Base-by-base conservation (phyloP, 345 rosid genomes). In the Erucastrum elatum region DNA sequence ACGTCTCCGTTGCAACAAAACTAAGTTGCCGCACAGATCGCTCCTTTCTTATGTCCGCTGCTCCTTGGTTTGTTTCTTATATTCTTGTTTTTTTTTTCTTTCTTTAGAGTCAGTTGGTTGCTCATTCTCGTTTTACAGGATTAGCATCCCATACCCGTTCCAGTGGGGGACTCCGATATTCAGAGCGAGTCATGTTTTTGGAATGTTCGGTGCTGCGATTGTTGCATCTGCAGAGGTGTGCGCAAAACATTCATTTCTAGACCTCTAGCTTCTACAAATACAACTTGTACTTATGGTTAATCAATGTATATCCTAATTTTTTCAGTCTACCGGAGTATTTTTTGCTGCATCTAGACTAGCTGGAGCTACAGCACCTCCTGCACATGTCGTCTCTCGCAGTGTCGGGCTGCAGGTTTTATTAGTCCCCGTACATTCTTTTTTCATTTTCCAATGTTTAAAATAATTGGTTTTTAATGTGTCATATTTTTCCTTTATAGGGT, bases 141-240 rank as follows among this genome's bases (percentile, higher is more conserved):
- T 95, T 70, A 91, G 86, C 72, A 70, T 95, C 53, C 98, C 98
- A 12, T 93, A 93, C 72, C 99, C 99, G 4, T 91, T 95, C 74
- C 99, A 95, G 77, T 95, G 97, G 97, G 99, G 97, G 68, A 84
- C 99, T 75, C 99, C 99, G 3, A 84, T 93, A 84, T 95, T 95
- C 77, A 86, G 86, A 84, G 99, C 98, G 41, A 88, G 89, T 86
- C 99, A 93, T 79, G 93, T 93, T 61, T 95, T 95, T 62, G 99
- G 94, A 64, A 95, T 93, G 99, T 82, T 93, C 72, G 99, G 98
- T 65, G 93, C 96, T 33, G 92, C 96, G 25, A 87, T 95, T 76
- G 99, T 95, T 55, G 82, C 99, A 35, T 85, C 98, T 80, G 93
- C 91, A 4, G 99, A 95, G 98, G 98, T 95, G 21, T 21, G 21